Conservation (phyloP, 202 grass and related monocot genomes). For the Panicum hallii region DNA sequence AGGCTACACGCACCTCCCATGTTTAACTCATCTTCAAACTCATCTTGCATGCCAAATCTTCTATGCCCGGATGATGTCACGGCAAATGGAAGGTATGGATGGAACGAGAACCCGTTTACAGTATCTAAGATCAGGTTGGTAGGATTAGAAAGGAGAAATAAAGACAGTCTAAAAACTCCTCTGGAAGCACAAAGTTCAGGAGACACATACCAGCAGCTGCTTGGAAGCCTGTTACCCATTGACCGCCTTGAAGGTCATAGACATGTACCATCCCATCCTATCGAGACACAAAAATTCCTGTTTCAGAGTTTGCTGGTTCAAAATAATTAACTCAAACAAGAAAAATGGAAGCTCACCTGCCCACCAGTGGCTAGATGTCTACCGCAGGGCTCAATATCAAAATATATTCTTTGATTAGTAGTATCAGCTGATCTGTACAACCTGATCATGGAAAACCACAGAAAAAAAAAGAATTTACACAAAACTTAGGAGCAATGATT, state of each 20-base stretch:
- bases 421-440: slow-evolving; percentile 86
- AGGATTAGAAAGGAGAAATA: slow-evolving; percentile 15
- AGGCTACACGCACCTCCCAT: slow-evolving; percentile 57
- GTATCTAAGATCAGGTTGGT: slow-evolving; percentile 73
- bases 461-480: slow-evolving; percentile 4
- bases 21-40: slow-evolving; percentile 59
- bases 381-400: slow-evolving; percentile 95
- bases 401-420: slow-evolving; percentile 95
- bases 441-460: slow-evolving; percentile 52
- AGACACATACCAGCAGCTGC: slow-evolving; percentile 80
- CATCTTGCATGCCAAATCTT: slow-evolving; percentile 71
- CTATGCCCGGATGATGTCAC: slow-evolving; percentile 87
- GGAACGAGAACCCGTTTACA: slow-evolving; percentile 78
- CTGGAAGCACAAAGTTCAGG: slow-evolving; percentile 25
- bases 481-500: slow-evolving; percentile 30
- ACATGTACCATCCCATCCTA: slow-evolving; percentile 94
- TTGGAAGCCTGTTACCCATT: slow-evolving; percentile 84
- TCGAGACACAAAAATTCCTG: background rate
- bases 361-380: slow-evolving; percentile 90
- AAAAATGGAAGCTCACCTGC: slow-evolving; percentile 63
- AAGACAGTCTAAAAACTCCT: background rate
- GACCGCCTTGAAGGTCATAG: slow-evolving; percentile 89
- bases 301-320: slow-evolving; percentile 38
- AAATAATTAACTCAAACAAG: slow-evolving; percentile 27
- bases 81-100: slow-evolving; percentile 82